Base-by-base conservation (phyloP, 345 rosid species). In the Reutealis trisperma region DNA sequence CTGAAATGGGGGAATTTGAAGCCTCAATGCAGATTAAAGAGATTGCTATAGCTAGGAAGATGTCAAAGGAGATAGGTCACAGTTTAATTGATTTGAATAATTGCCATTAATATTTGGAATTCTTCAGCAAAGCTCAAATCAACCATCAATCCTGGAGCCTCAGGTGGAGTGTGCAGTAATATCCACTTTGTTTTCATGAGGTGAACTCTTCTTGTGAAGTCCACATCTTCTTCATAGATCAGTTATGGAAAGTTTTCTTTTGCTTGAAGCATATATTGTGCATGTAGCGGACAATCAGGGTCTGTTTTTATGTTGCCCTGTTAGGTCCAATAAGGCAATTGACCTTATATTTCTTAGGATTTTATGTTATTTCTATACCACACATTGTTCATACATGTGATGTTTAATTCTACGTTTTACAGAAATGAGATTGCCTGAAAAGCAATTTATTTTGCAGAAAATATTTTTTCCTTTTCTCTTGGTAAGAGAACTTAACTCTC, bases 1-100 rank as follows among this genome's bases (percentile, higher is more conserved):
- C 90, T 79, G 91, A 87, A 62, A 85, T 87, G 16, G 90, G 97
- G 78, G 92, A 90, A 64, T 89, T 79, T 79, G 90, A 88, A 67
- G 49, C 81, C 60, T 82, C 97, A 22, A 77, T 80, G 81, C 83
- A 81, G 72, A 72, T 87, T 64, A 87, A 90, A 75, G 91, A 89
- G 83, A 77, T 67, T 74, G 89, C 87, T 57, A 79, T 79, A 55
- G 80, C 87, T 72, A 90, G 90, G 78, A 88, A 86, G 85, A 75
- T 87, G 75, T 68, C 80, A 52, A 83, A 85, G 77, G 88, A 88
- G 78, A 82, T 86, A 25, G 98, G 97, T 78, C 84, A 73, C 55
- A 87, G 94, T 83, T 91, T 87, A 44, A 81, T 91, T 44, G 80
- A 80, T 75, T 75, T 75, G 67, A 85, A 72, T 73, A 69, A 49